phyloP scores from a whole-genome alignment of 2,329 filamentous ascomycete species.

The Rosellinia necatrix region DNA sequence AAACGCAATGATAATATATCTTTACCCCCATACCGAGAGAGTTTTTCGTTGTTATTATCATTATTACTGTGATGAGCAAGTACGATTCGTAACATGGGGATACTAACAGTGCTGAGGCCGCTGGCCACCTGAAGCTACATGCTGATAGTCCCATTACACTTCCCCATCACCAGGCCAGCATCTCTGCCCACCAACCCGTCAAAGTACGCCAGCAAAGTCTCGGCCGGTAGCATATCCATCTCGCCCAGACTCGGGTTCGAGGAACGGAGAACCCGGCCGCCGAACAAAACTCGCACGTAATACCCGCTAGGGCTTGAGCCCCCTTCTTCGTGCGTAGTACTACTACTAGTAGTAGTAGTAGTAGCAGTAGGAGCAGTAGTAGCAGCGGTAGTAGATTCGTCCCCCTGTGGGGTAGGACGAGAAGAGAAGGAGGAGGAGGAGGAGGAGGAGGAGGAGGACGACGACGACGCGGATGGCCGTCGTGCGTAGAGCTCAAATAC shows the following conservation, averaged over 20 bases:
- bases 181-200: constrained; percentile 68
- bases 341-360: no score
- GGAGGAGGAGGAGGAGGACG: no score
- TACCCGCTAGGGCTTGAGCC: constrained; percentile 38
- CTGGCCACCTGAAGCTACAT: neutral
- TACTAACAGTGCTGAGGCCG: neutral
- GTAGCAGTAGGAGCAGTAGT: no score
- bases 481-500: constrained; percentile 71
- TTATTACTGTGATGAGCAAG: no score
- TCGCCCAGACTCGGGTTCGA: constrained; percentile 69
- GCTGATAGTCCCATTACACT: constrained; percentile 34
- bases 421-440: no score
- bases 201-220: constrained; percentile 69
- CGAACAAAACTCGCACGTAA: constrained; percentile 72
- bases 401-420: no score
- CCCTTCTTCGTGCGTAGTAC: constrained; percentile 18
- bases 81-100: no score
- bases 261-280: constrained; percentile 68
- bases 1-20: constrained; percentile 13
- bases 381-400: no score
- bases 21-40: neutral
- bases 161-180: constrained; percentile 49
- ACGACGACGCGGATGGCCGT: neutral
- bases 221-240: constrained; percentile 72
- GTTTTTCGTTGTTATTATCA: neutral